These are phyloP conservation scores for Blepharisma stoltei DNA, from an alignment of 73 alveolate genomes.

Conservation along the genomic window DNA sequence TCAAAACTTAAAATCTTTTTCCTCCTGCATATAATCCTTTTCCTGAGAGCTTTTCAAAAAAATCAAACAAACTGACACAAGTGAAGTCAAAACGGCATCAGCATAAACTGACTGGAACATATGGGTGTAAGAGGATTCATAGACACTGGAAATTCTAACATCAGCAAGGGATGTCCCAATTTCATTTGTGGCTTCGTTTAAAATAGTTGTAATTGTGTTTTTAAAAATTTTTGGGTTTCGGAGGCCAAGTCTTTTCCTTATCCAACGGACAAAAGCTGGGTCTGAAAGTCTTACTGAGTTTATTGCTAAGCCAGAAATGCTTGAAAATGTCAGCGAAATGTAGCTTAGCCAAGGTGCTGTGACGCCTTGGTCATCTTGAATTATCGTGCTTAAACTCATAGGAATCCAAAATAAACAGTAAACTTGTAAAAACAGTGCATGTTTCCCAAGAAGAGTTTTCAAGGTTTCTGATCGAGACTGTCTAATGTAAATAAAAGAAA, in stretches of 20 bases:
- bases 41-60: too few relatives aligned
- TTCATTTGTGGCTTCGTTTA: too few relatives aligned
- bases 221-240: neutral
- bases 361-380: too few relatives aligned
- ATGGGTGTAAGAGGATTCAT: slow-evolving; percentile 23
- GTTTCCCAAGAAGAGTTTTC: neutral
- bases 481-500: neutral
- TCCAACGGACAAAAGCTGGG: neutral
- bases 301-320: neutral
- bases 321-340: neutral
- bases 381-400: neutral
- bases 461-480: neutral
- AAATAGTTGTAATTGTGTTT: neutral
- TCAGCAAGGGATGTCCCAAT: too few relatives aligned
- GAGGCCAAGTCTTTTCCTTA: neutral
- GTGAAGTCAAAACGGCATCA: slow-evolving; percentile 6
- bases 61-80: too few relatives aligned
- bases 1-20: too few relatives aligned
- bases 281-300: neutral
- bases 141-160: slow-evolving; percentile 6
- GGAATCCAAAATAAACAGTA: neutral
- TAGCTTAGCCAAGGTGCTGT: neutral
- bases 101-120: neutral
- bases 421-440: neutral
- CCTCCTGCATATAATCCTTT: too few relatives aligned